Evolutionary conservation across 2,329 filamentous ascomycete genomes (phyloP).

Genomic region (Xylaria sp.): DNA sequence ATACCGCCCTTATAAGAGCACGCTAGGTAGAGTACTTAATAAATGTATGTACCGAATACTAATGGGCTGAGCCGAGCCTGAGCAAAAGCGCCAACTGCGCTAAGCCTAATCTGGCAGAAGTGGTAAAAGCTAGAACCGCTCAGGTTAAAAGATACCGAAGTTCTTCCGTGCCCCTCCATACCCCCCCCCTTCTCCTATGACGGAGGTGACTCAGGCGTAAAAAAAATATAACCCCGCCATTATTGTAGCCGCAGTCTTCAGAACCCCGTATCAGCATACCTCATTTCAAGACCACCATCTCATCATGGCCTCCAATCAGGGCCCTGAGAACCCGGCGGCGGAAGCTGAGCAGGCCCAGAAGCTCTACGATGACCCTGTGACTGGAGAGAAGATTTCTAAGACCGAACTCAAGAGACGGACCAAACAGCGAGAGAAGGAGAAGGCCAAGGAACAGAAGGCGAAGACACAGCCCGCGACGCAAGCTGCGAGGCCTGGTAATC

Average conservation of each 20-base stretch:
- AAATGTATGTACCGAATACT: neutral
- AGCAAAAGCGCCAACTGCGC: conserved; percentile 27
- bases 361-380: conserved; percentile 89
- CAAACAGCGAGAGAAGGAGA: conserved; percentile 92
- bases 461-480: conserved; percentile 70
- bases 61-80: conserved; percentile 25
- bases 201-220: conserved; percentile 12
- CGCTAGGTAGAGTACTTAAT: neutral
- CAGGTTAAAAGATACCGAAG: neutral
- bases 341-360: conserved; percentile 68
- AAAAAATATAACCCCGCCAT: conserved; percentile 17
- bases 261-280: neutral
- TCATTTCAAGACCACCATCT: neutral
- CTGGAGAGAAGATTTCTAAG: conserved; percentile 88
- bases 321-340: conserved; percentile 12
- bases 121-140: too few relatives aligned
- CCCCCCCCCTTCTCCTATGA: conserved; percentile 20
- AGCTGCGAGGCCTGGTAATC: neutral
- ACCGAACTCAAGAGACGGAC: conserved; percentile 92
- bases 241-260: neutral
- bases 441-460: conserved; percentile 79
- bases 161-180: conserved; percentile 1
- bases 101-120: conserved; percentile 11
- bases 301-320: conserved; percentile 18
- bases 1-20: conserved; percentile 3